These are phyloP conservation scores for Wickerhamomyces rabaulensis DNA, from an alignment of 805 yeast genomes.

Conservation along the genomic window DNA sequence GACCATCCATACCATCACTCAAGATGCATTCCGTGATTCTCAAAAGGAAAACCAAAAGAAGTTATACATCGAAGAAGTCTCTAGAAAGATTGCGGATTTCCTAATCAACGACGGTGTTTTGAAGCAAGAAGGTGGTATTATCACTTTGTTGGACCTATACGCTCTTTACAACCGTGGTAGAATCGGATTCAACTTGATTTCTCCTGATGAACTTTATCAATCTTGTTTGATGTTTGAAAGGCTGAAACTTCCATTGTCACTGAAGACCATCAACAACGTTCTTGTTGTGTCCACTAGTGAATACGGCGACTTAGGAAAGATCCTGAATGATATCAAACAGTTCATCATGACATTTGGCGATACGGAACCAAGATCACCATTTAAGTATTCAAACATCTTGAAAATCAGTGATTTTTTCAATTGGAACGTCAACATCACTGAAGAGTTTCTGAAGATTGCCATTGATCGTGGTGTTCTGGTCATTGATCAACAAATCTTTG, in stretches of 20 bases:
- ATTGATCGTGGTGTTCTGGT: constrained; percentile 53
- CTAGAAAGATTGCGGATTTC: constrained; percentile 78
- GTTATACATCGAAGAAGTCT: constrained; percentile 57
- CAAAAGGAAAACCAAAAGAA: constrained; percentile 28
- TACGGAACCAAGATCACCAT: constrained; percentile 21
- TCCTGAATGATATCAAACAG: constrained; percentile 23
- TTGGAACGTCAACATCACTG: constrained; percentile 64
- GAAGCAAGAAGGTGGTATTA: constrained; percentile 49
- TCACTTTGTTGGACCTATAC: constrained; percentile 58
- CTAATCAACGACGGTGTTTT: constrained; percentile 41
- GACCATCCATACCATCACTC: constrained; percentile 14
- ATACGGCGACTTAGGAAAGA: constrained; percentile 28
- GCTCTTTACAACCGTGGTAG: constrained; percentile 63
- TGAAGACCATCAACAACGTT: constrained; percentile 33
- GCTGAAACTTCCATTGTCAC: constrained; percentile 51
- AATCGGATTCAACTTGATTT: constrained; percentile 57
- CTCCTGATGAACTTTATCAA: constrained; percentile 61
- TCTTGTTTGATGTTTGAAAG: constrained; percentile 54
- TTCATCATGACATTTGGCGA: constrained; percentile 26
- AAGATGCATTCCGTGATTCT: constrained; percentile 10
- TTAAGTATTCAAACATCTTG: constrained; percentile 18
- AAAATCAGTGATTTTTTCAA: constrained; percentile 34
- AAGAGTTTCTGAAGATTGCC: constrained; percentile 57
- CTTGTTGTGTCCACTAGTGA: constrained; percentile 36
- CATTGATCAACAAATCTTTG: constrained; percentile 64